These are phyloP conservation scores for Aspergillus incahuasiensis DNA, from an alignment of 495 filamentous ascomycete genomes.

Conservation along the genomic window DNA sequence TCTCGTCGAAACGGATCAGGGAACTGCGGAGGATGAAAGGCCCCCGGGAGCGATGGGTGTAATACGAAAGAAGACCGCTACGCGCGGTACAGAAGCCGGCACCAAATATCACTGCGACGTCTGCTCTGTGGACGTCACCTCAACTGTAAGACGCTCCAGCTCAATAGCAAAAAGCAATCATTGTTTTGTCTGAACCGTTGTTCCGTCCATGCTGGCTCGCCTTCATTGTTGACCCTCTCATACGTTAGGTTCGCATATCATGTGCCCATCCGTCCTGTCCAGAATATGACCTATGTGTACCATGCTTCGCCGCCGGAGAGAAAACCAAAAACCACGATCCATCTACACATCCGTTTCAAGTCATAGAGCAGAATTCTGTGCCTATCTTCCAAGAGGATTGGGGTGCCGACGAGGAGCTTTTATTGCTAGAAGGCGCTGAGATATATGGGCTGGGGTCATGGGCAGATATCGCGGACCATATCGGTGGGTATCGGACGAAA, in stretches of 20 bases:
- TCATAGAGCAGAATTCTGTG: constrained; percentile 97
- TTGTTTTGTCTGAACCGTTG: not conserved
- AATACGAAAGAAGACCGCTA: constrained; percentile 91
- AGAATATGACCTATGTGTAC: constrained; percentile 96
- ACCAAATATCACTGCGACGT: constrained; percentile 95
- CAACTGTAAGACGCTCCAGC: constrained; percentile 59
- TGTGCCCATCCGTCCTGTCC: constrained; percentile 78
- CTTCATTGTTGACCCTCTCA: not conserved
- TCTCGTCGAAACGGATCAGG: constrained; percentile 32
- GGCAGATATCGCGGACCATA: constrained; percentile 97
- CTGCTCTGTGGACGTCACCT: constrained; percentile 91
- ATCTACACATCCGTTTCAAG: constrained; percentile 75
- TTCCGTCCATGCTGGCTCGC: not conserved
- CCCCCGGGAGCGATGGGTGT: constrained; percentile 68
- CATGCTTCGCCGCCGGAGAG: constrained; percentile 81
- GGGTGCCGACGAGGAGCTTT: constrained; percentile 94
- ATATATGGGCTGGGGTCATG: constrained; percentile 95
- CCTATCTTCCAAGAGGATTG: constrained; percentile 93
- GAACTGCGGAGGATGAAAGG: constrained; percentile 41
- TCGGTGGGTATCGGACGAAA: constrained; percentile 88
- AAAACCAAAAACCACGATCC: constrained; percentile 79
- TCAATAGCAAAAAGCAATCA: not conserved
- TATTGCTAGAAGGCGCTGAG: constrained; percentile 92
- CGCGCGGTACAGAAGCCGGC: constrained; percentile 83
- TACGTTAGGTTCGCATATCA: constrained; percentile 78